Base-by-base conservation (phyloP, 768 basidiomycete species). In the Xerocomellus amylosporus region DNA sequence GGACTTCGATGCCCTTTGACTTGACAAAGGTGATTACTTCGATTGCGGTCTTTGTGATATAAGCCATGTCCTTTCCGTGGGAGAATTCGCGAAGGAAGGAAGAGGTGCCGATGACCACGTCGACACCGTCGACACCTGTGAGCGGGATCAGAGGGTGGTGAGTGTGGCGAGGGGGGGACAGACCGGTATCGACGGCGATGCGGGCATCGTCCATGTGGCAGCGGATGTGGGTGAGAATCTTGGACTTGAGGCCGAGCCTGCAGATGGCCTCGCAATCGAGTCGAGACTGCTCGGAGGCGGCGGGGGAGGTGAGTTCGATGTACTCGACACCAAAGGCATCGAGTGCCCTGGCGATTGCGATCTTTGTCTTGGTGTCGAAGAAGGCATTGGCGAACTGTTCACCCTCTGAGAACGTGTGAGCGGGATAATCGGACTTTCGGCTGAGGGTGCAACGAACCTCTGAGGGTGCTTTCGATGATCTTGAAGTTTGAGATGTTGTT, bases 171-270 rank as follows among this genome's bases (percentile, higher is more conserved):
- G 22, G 22, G 54, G 31, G 26, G n/a, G 15, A 56, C 81, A 56
- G 58, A 89, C 94, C 95, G 59, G 97, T 98, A 77, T 98, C 96
- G 49, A 98, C 95, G 36, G 97, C 97, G 66, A 98, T 93, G 49
- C 91, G 84, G 13, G 97, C 97, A 75, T 99, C 97, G 67, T 98
- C 95, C 97, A 99, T 98, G 72, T 99, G 97, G 73, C 97, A 99
- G 43, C 97, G 86, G 64, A 99, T 98, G 78, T 99, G 97, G 7
- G 97, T 99, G 58, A 98, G 83, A 73, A 98, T 94, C 82, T 96
- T 97, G 67, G 87, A 80, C 79, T 91, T 93, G 73, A 98, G 80
- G 2, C 95, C 94, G 62, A 98, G 91, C 81, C 93, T 95, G 86
- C 97, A 99, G 74, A 99, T 99, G 43, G 92, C 90, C 77, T 96